Evolutionary conservation across 768 basidiomycete species (phyloP).

Genomic region (Leccinum longicurvipes): DNA sequence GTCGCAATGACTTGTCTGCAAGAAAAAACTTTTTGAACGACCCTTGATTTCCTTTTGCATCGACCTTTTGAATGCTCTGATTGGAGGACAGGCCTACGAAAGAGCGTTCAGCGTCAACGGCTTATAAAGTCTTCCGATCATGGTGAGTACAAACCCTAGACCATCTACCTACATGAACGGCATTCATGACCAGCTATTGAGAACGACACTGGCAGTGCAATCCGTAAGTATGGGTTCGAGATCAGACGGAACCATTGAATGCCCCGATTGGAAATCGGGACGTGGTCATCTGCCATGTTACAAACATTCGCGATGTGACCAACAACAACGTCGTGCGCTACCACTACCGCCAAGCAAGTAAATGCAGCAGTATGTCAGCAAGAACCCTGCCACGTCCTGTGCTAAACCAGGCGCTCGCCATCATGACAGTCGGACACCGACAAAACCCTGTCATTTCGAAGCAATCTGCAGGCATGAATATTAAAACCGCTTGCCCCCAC

Average conservation of each 20-base stretch:
- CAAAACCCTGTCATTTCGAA: background rate
- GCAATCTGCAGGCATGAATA: slow-evolving; percentile 9
- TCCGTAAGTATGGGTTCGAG: background rate
- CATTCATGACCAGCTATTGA: background rate
- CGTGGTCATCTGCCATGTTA: background rate
- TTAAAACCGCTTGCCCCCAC: slow-evolving; percentile 73
- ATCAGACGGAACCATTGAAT: background rate
- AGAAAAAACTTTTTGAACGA: too few relatives aligned
- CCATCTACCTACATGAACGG: background rate
- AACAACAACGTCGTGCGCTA: background rate
- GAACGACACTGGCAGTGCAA: background rate
- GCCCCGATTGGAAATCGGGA: background rate
- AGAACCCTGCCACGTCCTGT: slow-evolving; percentile 9
- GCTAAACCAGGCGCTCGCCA: background rate
- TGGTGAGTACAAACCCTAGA: background rate
- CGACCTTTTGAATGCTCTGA: too few relatives aligned
- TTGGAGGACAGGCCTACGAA: too few relatives aligned
- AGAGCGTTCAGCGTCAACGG: too few relatives aligned
- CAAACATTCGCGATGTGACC: slow-evolving; percentile 3
- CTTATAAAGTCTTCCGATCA: too few relatives aligned
- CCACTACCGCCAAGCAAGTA: background rate
- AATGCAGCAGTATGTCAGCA: background rate
- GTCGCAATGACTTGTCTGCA: too few relatives aligned
- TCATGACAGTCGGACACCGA: background rate
- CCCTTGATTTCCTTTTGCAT: too few relatives aligned